These are phyloP conservation scores for Serendipita sp. DNA, from an alignment of 768 basidiomycete genomes.

Conservation along the genomic window DNA sequence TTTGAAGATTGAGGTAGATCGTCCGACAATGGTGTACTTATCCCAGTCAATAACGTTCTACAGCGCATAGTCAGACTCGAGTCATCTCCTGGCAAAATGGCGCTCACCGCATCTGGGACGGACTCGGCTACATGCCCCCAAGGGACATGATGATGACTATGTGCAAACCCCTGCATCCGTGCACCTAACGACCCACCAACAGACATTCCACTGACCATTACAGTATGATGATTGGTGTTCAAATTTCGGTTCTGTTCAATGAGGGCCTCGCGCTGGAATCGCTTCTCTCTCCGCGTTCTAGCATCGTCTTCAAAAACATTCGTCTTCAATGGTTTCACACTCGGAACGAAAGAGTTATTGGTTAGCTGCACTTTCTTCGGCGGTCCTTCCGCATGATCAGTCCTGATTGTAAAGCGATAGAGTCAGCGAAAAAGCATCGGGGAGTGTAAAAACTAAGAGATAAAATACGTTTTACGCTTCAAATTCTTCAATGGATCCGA, in stretches of 20 bases:
- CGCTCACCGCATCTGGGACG: constrained; percentile 36
- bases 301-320: constrained; percentile 51
- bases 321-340: constrained; percentile 26
- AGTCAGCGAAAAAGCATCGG: background rate
- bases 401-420: background rate
- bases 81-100: background rate
- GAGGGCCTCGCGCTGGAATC: constrained; percentile 84
- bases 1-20: constrained; percentile 79
- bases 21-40: constrained; percentile 86
- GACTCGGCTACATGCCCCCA: constrained; percentile 8
- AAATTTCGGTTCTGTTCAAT: constrained; percentile 50
- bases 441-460: background rate
- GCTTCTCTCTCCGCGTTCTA: constrained; percentile 60
- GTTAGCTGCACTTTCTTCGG: constrained; percentile 35
- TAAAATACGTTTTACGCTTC: constrained; percentile 55
- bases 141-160: background rate
- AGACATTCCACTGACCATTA: constrained; percentile 16
- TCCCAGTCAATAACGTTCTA: constrained; percentile 98
- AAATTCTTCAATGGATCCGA: constrained; percentile 28
- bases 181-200: background rate
- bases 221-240: constrained; percentile 25
- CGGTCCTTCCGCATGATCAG: constrained; percentile 25
- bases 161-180: background rate
- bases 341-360: constrained; percentile 39
- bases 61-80: background rate